Evolutionary conservation across 441 rosid species (phyloP).

Genomic region (Croton laevigatus): DNA sequence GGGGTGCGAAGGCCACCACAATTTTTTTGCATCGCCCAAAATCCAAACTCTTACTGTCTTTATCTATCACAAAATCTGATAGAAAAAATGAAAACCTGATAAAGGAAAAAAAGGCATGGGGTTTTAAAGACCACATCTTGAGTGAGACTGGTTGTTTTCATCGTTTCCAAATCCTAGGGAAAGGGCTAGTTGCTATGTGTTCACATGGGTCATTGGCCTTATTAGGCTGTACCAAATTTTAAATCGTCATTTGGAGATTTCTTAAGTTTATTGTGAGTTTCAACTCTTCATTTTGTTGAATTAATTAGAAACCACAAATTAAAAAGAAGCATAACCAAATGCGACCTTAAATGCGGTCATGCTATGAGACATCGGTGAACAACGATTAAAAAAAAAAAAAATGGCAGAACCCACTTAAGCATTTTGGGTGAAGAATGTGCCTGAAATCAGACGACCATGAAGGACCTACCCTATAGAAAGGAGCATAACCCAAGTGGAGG

Average conservation of each 20-base stretch:
- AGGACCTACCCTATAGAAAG: constrained; percentile 28
- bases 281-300: no score
- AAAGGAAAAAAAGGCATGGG: no score
- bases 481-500: constrained; percentile 2
- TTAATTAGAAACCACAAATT: neutral
- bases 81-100: neutral
- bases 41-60: constrained; percentile 12
- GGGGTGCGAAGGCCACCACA: neutral
- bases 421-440: constrained; percentile 10
- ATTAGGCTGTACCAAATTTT: neutral
- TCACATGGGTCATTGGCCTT: constrained; percentile 16
- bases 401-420: neutral
- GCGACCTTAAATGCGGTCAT: no score
- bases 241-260: neutral
- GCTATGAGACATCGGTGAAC: no score
- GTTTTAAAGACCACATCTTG: neutral
- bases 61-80: neutral
- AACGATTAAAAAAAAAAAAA: neutral
- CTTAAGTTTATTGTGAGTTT: neutral
- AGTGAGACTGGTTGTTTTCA: constrained; percentile 12
- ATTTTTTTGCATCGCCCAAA: neutral
- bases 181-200: neutral
- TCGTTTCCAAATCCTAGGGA: neutral
- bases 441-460: constrained; percentile 25
- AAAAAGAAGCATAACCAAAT: no score